A percentile compares a stretch with the other conserved stretches of the same genome.
Conservation (phyloP, 352 stramenopile species). For the Globisporangium canariense region DNA sequence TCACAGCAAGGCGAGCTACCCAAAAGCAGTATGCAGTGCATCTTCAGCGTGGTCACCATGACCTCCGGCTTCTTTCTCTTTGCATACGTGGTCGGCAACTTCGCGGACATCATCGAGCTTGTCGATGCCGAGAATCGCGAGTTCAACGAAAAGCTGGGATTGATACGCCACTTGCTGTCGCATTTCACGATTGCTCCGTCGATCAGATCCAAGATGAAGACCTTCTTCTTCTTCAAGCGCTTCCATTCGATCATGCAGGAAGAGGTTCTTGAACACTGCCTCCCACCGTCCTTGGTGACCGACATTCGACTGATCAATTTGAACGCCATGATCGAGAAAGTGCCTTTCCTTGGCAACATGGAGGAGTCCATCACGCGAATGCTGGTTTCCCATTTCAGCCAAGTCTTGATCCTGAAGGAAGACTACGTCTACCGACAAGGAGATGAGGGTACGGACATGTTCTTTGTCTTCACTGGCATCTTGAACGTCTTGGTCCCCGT, state of each 20-base stretch:
- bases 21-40: slow-evolving; percentile 27
- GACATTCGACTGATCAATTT: slow-evolving; percentile 50
- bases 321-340: slow-evolving; percentile 50
- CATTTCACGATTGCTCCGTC: slow-evolving; percentile 38
- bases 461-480: slow-evolving; percentile 50
- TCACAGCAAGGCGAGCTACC: slow-evolving; percentile 36
- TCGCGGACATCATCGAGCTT: slow-evolving; percentile 44
- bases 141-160: slow-evolving; percentile 46
- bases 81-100: slow-evolving; percentile 44
- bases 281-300: slow-evolving; percentile 48
- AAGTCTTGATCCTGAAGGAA: slow-evolving; percentile 37
- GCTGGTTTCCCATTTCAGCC: slow-evolving; percentile 47
- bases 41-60: slow-evolving; percentile 43
- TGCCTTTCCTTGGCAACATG: slow-evolving; percentile 46
- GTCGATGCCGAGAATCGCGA: slow-evolving; percentile 44
- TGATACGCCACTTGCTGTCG: slow-evolving; percentile 32
- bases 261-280: slow-evolving; percentile 33
- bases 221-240: slow-evolving; percentile 48
- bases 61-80: slow-evolving; percentile 43
- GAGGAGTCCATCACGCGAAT: slow-evolving; percentile 46
- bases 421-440: slow-evolving; percentile 41
- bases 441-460: slow-evolving; percentile 59
- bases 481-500: slow-evolving; percentile 32
- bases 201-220: slow-evolving; percentile 37
- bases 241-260: slow-evolving; percentile 60